Evolutionary conservation across 345 rosid genomes (phyloP).

Genomic region (Syzygium grande): DNA sequence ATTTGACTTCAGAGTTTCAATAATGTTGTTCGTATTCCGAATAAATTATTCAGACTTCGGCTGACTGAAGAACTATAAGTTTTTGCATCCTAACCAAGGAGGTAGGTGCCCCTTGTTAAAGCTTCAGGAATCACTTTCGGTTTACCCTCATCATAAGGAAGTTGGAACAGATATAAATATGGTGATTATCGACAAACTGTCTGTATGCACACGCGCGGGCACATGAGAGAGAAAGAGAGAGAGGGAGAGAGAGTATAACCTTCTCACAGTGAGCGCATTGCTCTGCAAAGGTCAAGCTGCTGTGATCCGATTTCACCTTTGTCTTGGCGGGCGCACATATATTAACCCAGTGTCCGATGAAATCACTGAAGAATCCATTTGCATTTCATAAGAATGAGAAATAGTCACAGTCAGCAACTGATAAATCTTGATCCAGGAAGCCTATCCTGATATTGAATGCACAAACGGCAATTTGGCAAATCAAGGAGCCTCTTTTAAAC

Average conservation of each 20-base stretch:
- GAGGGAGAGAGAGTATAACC: constrained; percentile 23
- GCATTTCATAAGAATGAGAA: background rate
- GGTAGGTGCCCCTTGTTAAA: background rate
- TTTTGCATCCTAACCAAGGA: background rate
- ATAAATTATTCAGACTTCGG: background rate
- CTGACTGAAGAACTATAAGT: background rate
- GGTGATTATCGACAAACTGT: background rate
- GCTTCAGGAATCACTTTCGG: background rate
- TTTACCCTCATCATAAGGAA: background rate
- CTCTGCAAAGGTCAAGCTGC: constrained; percentile 37
- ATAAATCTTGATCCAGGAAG: background rate
- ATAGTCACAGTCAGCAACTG: background rate
- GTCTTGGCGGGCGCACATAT: constrained; percentile 69
- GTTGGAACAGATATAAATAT: background rate
- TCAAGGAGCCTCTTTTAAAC: background rate
- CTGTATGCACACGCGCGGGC: background rate
- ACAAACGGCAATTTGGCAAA: background rate
- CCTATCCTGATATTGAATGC: background rate
- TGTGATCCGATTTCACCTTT: constrained; percentile 49
- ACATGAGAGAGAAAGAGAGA: background rate
- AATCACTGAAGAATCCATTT: constrained; percentile 43
- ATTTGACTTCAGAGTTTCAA: background rate
- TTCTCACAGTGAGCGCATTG: constrained; percentile 82
- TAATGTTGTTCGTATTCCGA: background rate
- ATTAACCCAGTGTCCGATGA: constrained; percentile 83